Evolutionary conservation across 306 rosid genomes (phyloP), one percentile per base, ranked within the genome.

Genomic region (Dryas alaskensis): DNA sequence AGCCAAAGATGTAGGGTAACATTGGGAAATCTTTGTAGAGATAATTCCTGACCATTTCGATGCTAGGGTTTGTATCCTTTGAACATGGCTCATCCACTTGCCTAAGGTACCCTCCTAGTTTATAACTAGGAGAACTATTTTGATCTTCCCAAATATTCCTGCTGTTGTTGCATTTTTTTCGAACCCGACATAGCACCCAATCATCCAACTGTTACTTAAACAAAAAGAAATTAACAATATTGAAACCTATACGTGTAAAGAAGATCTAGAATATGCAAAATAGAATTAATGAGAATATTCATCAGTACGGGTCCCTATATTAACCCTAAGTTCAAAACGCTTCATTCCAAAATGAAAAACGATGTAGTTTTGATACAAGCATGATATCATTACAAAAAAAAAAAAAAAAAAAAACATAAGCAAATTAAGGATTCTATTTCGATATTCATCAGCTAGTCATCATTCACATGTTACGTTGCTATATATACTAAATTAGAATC

Each of bases 101-200:
- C 46, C 69, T 82, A 68, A 74, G 70, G 54, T 70, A 64, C 59
- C 60, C 77, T 14, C 78, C 7, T 77, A 81, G 78, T 60, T 85
- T 87, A 51, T 75, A 67, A 73, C 70, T 55, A 70, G 70, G 19
- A 45, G 57, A 39, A 39, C 61, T 78, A 76, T 74, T 83, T 78
- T 74, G 80, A 17, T 83, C 89, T 64, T 86, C 86, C 77, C 79
- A 78, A 8, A 48, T 67, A 78, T 59, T 83, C 79, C 85, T 82
- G 25, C 78, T 65, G 60, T 72, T 77, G 79, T 69, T 77, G 51
- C 6, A 59, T 46, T 87, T 91, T 25, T 81, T 74, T 25, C 88
- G 70, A 75, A 89, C 86, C 53, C 88, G 82, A 77, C 94, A 91
- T 47, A 91, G 73, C 77, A 91, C 90, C 97, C 94, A 91, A 76